These are phyloP conservation scores for Rhizopus stolonifer DNA, from an alignment of 371 early-diverging fungal species.

Conservation along the genomic window DNA sequence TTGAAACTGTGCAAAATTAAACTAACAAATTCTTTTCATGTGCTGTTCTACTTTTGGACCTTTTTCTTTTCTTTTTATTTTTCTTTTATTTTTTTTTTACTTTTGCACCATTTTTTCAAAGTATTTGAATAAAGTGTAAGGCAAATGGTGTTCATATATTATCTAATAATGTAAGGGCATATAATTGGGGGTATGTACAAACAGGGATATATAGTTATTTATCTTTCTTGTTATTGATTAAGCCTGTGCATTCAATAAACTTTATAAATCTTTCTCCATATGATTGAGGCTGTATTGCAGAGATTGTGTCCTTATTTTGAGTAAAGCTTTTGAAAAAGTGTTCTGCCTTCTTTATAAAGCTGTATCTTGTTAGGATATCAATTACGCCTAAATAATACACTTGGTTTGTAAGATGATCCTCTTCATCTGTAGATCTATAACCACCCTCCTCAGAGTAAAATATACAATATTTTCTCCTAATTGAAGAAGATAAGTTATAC, in stretches of 20 bases:
- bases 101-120: too few species aligned
- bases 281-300: slow-evolving; percentile 80
- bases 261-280: slow-evolving; percentile 86
- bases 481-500: neutral
- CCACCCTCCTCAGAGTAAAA: slow-evolving; percentile 94
- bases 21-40: too few species aligned
- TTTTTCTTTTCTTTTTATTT: too few species aligned
- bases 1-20: too few species aligned
- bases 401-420: slow-evolving; percentile 60
- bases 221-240: slow-evolving; percentile 2
- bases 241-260: slow-evolving; percentile 63
- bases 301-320: slow-evolving; percentile 78
- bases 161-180: neutral
- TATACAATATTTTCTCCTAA: slow-evolving; percentile 64
- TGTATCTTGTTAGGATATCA: slow-evolving; percentile 94
- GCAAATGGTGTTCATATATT: too few species aligned
- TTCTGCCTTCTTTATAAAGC: slow-evolving; percentile 80
- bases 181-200: neutral
- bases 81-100: too few species aligned
- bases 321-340: slow-evolving; percentile 81
- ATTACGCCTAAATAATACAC: slow-evolving; percentile 94
- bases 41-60: too few species aligned
- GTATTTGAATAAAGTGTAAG: too few species aligned
- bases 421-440: slow-evolving; percentile 72
- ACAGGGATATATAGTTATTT: neutral